Conservation (phyloP, 352 stramenopile genomes). For the Blastocystis sp. region DNA sequence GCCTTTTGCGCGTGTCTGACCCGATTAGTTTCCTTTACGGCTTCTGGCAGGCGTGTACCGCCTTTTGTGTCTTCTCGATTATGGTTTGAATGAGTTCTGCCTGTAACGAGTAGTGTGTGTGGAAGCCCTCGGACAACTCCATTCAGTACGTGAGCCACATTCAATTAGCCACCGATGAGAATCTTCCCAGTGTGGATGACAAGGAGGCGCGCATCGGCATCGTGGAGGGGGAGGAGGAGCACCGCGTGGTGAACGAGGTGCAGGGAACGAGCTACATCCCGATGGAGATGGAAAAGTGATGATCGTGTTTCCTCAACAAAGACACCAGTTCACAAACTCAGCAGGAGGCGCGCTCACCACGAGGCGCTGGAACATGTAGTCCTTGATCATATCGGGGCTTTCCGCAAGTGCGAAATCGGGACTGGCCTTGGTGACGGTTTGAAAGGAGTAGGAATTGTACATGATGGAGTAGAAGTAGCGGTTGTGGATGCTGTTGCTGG, state of each 20-base stretch:
- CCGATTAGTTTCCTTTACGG: slow-evolving; percentile 2
- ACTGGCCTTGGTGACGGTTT: neutral
- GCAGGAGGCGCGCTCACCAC: too few species aligned
- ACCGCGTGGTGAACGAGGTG: slow-evolving; percentile 12
- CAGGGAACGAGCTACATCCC: neutral
- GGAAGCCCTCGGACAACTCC: neutral
- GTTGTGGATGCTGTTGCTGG: neutral
- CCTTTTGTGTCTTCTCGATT: neutral
- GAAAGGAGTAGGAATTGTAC: neutral
- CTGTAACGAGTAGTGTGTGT: neutral
- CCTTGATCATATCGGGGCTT: neutral
- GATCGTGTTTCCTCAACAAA: slow-evolving; percentile 1
- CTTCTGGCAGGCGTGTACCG: neutral
- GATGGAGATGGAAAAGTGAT: slow-evolving; percentile 7
- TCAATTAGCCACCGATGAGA: slow-evolving; percentile 46
- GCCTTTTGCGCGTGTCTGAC: neutral
- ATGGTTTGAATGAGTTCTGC: neutral
- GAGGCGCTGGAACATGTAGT: neutral
- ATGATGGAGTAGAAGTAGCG: neutral
- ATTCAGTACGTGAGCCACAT: slow-evolving; percentile 32
- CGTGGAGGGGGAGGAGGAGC: slow-evolving; percentile 6
- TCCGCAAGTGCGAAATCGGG: neutral
- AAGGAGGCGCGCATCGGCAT: neutral
- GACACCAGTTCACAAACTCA: neutral
- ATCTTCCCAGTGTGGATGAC: neutral